phyloP scores from a whole-genome alignment of 805 yeast species.

The Alloascoidea africana region DNA sequence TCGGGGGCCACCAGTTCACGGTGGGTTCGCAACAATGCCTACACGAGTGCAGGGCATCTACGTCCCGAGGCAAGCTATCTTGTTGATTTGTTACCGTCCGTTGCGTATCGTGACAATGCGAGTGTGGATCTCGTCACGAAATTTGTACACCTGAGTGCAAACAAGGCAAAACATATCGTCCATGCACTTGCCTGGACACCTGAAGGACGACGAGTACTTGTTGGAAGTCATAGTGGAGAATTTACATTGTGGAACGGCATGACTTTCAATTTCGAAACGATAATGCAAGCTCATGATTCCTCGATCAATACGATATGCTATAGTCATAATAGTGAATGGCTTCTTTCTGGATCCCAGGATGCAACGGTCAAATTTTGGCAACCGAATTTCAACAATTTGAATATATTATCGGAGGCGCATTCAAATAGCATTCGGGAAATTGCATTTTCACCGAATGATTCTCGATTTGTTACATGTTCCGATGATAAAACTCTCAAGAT shows the following conservation, averaged over 20 bases:
- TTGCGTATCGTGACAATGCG: constrained; percentile 35
- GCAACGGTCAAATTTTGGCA: constrained; percentile 95
- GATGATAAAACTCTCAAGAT: constrained; percentile 86
- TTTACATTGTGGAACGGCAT: constrained; percentile 95
- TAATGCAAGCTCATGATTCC: constrained; percentile 96
- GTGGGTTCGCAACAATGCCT: no score
- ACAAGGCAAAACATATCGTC: constrained; percentile 84
- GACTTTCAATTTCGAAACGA: constrained; percentile 89
- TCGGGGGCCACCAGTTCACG: constrained; percentile 6
- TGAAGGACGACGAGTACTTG: constrained; percentile 80
- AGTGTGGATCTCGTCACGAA: constrained; percentile 57
- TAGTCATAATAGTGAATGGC: constrained; percentile 88
- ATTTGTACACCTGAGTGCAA: constrained; percentile 81
- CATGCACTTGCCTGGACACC: constrained; percentile 94
- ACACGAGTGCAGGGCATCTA: constrained; percentile 26
- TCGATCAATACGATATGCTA: constrained; percentile 71
- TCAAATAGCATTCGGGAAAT: constrained; percentile 75
- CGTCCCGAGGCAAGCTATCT: constrained; percentile 59
- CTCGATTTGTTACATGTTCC: constrained; percentile 84
- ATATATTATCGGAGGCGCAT: constrained; percentile 56
- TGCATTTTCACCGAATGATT: constrained; percentile 79
- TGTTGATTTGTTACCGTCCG: constrained; percentile 44
- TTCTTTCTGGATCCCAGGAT: constrained; percentile 84
- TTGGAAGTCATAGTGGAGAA: constrained; percentile 88
- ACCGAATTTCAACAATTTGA: constrained; percentile 93